These are phyloP conservation scores for Leishmania martiniquensis DNA, from an alignment of 208 protist genomes.

Conservation along the genomic window DNA sequence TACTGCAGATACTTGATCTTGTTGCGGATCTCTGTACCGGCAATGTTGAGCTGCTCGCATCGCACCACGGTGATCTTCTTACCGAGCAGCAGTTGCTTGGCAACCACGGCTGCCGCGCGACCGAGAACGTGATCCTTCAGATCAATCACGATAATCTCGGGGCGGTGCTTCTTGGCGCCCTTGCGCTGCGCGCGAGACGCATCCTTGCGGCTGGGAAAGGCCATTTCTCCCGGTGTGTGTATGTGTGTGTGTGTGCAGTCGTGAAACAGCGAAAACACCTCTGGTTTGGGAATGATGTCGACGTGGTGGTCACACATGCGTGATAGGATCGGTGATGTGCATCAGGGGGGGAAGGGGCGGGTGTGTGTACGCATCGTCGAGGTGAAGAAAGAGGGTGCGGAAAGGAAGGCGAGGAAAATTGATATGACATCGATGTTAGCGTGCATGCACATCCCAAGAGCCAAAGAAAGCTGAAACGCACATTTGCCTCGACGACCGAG, in stretches of 20 bases:
- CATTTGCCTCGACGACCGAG: neutral
- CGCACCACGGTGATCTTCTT: conserved; percentile 97
- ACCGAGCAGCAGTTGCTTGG: conserved; percentile 98
- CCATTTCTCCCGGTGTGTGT: neutral
- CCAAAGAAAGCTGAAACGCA: neutral
- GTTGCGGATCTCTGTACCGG: conserved; percentile 97
- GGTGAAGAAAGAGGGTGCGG: neutral
- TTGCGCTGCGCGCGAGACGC: conserved; percentile 74
- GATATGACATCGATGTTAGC: neutral
- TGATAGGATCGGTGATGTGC: neutral
- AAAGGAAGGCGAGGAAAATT: neutral
- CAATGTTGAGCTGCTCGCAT: conserved; percentile 97
- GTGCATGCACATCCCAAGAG: neutral
- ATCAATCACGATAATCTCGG: conserved; percentile 96
- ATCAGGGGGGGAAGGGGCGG: too few relatives aligned
- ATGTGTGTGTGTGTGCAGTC: conserved; percentile 4
- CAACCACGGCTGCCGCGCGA: conserved; percentile 96
- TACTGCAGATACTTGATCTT: conserved; percentile 96
- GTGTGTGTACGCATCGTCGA: neutral
- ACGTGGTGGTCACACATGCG: too few relatives aligned
- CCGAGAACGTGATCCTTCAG: conserved; percentile 98
- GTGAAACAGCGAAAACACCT: conserved; percentile 34
- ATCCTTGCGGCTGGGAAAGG: conserved; percentile 52
- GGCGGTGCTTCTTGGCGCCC: conserved; percentile 77
- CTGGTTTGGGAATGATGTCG: neutral